Conservation (phyloP, 1,284 basidiomycete species). For the Trichosporon sp. region DNA sequence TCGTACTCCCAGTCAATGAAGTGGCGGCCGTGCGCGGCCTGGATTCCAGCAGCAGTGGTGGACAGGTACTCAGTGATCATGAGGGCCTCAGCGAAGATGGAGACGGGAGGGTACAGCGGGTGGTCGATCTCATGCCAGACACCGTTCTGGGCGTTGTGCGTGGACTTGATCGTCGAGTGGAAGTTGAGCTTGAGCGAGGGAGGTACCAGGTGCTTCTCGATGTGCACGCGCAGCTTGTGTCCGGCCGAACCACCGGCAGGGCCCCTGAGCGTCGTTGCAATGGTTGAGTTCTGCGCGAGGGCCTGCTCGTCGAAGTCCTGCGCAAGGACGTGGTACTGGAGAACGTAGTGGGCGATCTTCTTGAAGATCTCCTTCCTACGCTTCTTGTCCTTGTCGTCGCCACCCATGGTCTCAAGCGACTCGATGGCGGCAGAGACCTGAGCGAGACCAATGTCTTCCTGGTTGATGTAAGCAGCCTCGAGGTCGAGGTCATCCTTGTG, state of each 20-base stretch:
- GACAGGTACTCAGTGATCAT: conserved; percentile 63
- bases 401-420: conserved; percentile 40
- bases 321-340: conserved; percentile 68
- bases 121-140: conserved; percentile 66
- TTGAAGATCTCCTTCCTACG: conserved; percentile 59
- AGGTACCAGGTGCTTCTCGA: conserved; percentile 59
- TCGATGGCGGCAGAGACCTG: conserved; percentile 41
- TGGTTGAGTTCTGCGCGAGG: conserved; percentile 65
- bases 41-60: conserved; percentile 64
- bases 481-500: conserved; percentile 42
- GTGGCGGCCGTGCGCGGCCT: conserved; percentile 62
- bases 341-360: conserved; percentile 63
- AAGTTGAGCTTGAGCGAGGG: conserved; percentile 63
- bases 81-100: conserved; percentile 66
- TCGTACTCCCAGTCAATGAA: conserved; percentile 59
- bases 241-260: conserved; percentile 62
- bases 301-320: conserved; percentile 56
- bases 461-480: neutral
- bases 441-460: conserved; percentile 29
- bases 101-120: conserved; percentile 67
- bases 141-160: conserved; percentile 65
- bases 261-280: conserved; percentile 64
- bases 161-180: conserved; percentile 60
- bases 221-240: conserved; percentile 63
- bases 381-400: conserved; percentile 62